Evolutionary conservation across 2,329 filamentous ascomycete genomes (phyloP), one percentile per base, ranked within the genome.

Genomic region (Beauveria scarabaeidicola): DNA sequence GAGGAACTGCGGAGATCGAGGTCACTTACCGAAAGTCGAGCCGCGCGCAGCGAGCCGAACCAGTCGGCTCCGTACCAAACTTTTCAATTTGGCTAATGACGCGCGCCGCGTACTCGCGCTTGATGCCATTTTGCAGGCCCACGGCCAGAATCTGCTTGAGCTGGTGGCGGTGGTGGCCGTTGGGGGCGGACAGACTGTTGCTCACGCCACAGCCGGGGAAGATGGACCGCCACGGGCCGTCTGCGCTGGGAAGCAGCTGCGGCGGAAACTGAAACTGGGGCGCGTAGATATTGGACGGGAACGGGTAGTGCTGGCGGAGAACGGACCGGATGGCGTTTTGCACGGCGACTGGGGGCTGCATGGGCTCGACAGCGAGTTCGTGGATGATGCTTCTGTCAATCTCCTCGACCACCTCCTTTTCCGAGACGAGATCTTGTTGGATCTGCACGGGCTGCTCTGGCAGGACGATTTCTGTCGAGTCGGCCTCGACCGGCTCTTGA

Each of bases 101-200:
- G 6, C 75, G 70, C 2, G 75, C 71, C 6, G 78, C 71, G 52
- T 82, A 81, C 1, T 77, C 75, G 61, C 74, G 78, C 32, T 75
- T 75, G 1, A 86, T 82, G 2, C 77, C 78, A 25, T 74, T 73
- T 63, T 87, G 81, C 4, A 78, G 77, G 3, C 84, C 84, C 21
- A 87, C 73, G 2, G 83, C 83, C 13, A 87, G 68, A 3, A 87
- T 83, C 52, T 85, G 75, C 64, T 86, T 82, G 13, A 83, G 70
- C 41, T 74, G 76, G 38, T 74, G 72, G 11, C 69, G 15, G 8
- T 17, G 21, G 15, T 17, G 72, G 13, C 69, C 70, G 29, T 73
- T 69, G 5, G 69, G 66, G 23, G 64, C 67, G 0, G 67, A 68
- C 66, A 0, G 68, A 60, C 17, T 73, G 70, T 0, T 66, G 63